Evolutionary conservation across 2,329 filamentous ascomycete species (phyloP).

Genomic region (Verticillium albo-atrum): DNA sequence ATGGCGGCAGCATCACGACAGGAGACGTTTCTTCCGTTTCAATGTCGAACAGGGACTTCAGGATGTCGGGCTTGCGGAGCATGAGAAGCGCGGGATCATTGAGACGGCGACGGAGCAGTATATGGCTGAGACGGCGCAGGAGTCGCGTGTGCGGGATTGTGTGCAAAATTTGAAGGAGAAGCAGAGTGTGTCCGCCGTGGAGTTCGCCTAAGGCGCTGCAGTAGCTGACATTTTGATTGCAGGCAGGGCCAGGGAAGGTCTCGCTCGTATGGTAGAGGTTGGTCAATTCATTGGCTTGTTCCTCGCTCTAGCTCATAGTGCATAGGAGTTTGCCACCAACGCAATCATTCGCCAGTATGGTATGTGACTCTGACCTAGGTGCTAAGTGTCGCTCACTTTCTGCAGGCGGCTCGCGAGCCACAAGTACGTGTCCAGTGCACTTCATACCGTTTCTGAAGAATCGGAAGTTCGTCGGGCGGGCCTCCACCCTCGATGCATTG

Average conservation of each 20-base stretch:
- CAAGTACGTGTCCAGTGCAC: too few species aligned
- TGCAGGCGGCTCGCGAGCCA: too few species aligned
- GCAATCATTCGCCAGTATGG: too few species aligned
- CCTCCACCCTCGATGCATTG: too few species aligned
- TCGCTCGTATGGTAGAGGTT: neutral
- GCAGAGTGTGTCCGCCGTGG: neutral
- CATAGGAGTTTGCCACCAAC: too few species aligned
- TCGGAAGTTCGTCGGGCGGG: too few species aligned
- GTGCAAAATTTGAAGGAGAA: neutral
- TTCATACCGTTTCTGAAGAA: too few species aligned
- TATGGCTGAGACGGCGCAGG: neutral
- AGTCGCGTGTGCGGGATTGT: neutral
- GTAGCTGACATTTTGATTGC: neutral
- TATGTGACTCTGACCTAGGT: too few species aligned
- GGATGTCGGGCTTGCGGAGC: slow-evolving; percentile 33
- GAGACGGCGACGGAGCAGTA: slow-evolving; percentile 13
- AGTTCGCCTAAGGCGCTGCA: neutral
- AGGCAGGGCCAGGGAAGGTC: too few species aligned
- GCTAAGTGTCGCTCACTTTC: too few species aligned
- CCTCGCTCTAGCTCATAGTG: neutral
- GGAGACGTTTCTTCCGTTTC: slow-evolving; percentile 36
- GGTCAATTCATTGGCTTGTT: neutral
- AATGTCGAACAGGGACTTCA: slow-evolving; percentile 36
- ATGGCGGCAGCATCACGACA: slow-evolving; percentile 10
- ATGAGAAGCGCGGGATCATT: neutral